phyloP scores from a whole-genome alignment of 164 flowering plant genomes.

The Hamamelis virginiana region DNA sequence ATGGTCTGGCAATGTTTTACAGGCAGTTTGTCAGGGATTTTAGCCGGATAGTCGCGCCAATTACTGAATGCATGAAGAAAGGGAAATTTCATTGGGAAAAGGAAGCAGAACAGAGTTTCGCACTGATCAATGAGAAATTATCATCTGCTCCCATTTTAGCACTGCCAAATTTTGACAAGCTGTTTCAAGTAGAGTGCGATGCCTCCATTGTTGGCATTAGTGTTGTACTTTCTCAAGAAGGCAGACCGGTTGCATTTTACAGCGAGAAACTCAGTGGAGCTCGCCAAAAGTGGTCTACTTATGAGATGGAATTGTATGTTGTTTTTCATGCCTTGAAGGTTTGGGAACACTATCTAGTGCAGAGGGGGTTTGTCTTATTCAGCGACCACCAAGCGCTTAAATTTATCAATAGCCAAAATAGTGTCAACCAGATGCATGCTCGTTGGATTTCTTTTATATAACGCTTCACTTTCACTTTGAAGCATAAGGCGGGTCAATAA shows the following conservation, averaged over 20 bases:
- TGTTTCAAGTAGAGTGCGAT: background rate
- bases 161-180: background rate
- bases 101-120: background rate
- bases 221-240: background rate
- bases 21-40: background rate
- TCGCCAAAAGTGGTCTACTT: background rate
- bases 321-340: background rate
- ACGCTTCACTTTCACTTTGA: background rate
- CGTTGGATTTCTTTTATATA: background rate
- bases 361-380: background rate
- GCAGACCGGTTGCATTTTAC: background rate
- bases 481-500: background rate
- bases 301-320: background rate
- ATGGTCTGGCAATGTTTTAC: background rate
- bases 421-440: background rate
- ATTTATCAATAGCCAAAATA: background rate
- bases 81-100: background rate
- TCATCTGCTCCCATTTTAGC: background rate
- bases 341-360: background rate
- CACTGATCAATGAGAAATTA: background rate
- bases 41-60: background rate
- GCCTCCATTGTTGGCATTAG: background rate
- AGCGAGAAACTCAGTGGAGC: background rate
- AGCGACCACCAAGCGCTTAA: background rate
- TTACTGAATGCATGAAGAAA: conserved; percentile 1